Evolutionary conservation across 2,329 filamentous ascomycete species (phyloP), one percentile per base, ranked within the genome.

Genomic region (Ramichloridium luteum): DNA sequence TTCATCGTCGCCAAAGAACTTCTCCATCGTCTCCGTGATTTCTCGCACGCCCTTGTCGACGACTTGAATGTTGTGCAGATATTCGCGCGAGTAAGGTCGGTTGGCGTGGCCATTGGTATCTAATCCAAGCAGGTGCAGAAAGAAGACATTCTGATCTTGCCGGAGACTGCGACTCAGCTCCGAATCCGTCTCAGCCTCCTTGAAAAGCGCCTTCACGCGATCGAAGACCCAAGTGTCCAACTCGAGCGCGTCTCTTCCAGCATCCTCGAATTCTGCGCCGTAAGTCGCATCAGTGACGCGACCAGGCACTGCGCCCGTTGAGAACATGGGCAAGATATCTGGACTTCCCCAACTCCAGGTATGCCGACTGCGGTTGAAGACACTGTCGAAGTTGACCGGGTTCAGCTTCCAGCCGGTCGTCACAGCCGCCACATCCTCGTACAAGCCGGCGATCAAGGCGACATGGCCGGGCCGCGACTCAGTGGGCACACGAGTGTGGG

Each of bases 291-390:
- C 79, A 56, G 94, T 82, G 2, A 98, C 81, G 40, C 80, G 70
- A 5, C 88, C 86, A 1, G 82, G 80, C 6, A 82, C 75, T 14
- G 90, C 88, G n/a, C 90, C 90, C 35, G 85, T 72, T 53, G 92
- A 77, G 54, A 98, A 98, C 90, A 98, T 98, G 33, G 82, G 82
- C 44, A 98, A 61, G 49, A 98, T 98, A 58, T 98, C 90, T 1
- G 90, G 90, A 51, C 86, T 94, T 2, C 90, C 90, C 90, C 90
- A 98, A 57, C 86, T 93, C 90, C 90, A 98, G 5, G 92, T 98
- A 60, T 98, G 92, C 27, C 79, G 70, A 53, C 88, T 96, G 40
- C 83, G 75, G 56, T 98, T 98, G 70, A 98, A 98, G 8, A 98
- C 85, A 50, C 88, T 96, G 61, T 98, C 90, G 51, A 98, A 98